Evolutionary conservation across 495 filamentous ascomycete species (phyloP).

Genomic region (Podospora conica): DNA sequence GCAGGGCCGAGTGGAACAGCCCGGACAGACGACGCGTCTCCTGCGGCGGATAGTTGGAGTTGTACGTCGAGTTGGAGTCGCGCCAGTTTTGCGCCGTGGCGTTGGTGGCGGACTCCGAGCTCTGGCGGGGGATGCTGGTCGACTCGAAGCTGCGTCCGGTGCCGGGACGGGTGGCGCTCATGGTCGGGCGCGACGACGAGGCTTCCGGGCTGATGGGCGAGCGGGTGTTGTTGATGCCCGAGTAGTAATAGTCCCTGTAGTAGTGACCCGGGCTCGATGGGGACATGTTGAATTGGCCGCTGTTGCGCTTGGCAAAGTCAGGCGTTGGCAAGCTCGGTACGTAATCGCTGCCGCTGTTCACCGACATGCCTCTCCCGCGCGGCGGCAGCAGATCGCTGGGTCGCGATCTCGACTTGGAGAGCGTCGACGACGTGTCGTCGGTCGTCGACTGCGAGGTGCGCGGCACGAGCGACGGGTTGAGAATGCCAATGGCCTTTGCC

Average conservation of each 20-base stretch:
- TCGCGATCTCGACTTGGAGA: conserved; percentile 36
- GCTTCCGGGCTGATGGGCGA: conserved; percentile 40
- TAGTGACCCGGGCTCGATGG: conserved; percentile 48
- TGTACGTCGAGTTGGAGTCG: conserved; percentile 45
- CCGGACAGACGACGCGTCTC: conserved; percentile 52
- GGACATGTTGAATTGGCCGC: conserved; percentile 50
- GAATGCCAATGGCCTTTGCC: conserved; percentile 43
- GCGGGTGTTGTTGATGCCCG: conserved; percentile 33
- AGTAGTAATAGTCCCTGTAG: conserved; percentile 45
- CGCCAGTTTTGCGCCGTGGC: conserved; percentile 27
- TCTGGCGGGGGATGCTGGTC: conserved; percentile 34
- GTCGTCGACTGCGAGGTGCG: conserved; percentile 43
- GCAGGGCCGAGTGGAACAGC: conserved; percentile 80
- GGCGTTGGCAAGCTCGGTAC: conserved; percentile 56
- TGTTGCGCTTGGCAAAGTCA: conserved; percentile 51
- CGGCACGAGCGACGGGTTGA: conserved; percentile 39
- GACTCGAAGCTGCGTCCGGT: conserved; percentile 50
- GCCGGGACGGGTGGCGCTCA: conserved; percentile 36
- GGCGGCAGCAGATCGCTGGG: conserved; percentile 34
- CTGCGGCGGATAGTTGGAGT: conserved; percentile 31
- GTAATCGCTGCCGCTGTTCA: conserved; percentile 50
- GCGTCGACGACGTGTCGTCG: conserved; percentile 34
- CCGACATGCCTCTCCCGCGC: conserved; percentile 49
- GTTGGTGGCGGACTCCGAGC: conserved; percentile 37
- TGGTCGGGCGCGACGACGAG: conserved; percentile 29